Evolutionary conservation across 2,329 filamentous ascomycete species (phyloP).

Genomic region (Aspergillus sergii): DNA sequence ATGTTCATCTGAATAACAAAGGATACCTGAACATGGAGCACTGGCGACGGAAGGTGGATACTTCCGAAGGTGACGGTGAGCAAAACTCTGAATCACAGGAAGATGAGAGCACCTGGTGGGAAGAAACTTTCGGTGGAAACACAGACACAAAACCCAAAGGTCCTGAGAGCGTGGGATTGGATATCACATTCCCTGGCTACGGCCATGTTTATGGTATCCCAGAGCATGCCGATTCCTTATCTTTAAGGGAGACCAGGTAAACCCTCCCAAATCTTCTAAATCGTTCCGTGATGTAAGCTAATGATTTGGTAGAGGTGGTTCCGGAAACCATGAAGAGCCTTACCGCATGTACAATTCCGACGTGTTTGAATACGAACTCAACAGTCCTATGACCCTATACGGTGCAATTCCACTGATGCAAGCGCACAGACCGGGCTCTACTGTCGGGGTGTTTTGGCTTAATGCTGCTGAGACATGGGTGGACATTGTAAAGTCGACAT

Average conservation of each 20-base stretch:
- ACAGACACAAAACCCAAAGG: slow-evolving; percentile 95
- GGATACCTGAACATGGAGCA: slow-evolving; percentile 92
- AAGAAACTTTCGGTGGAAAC: slow-evolving; percentile 92
- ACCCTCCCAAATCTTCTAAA: not conserved
- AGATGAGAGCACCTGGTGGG: slow-evolving; percentile 92
- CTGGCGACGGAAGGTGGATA: slow-evolving; percentile 85
- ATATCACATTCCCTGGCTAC: slow-evolving; percentile 90
- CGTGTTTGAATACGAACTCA: slow-evolving; percentile 95
- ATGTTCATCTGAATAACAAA: slow-evolving; percentile 87
- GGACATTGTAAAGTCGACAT: slow-evolving; percentile 82
- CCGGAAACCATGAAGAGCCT: slow-evolving; percentile 82
- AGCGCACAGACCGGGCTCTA: slow-evolving; percentile 89
- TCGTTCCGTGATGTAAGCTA: slow-evolving; percentile 15
- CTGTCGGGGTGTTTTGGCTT: slow-evolving; percentile 95
- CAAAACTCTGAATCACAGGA: slow-evolving; percentile 42
- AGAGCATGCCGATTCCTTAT: slow-evolving; percentile 85
- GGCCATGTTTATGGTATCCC: slow-evolving; percentile 93
- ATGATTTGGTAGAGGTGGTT: slow-evolving; percentile 62
- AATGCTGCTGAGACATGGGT: slow-evolving; percentile 98
- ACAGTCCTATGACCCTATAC: slow-evolving; percentile 98
- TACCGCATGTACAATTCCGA: slow-evolving; percentile 96
- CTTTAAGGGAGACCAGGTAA: slow-evolving; percentile 81
- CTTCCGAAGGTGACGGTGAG: slow-evolving; percentile 54
- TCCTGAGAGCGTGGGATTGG: slow-evolving; percentile 86
- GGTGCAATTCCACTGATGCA: slow-evolving; percentile 98